Conservation (phyloP, 768 basidiomycete genomes). For the Boletus speciosus region DNA sequence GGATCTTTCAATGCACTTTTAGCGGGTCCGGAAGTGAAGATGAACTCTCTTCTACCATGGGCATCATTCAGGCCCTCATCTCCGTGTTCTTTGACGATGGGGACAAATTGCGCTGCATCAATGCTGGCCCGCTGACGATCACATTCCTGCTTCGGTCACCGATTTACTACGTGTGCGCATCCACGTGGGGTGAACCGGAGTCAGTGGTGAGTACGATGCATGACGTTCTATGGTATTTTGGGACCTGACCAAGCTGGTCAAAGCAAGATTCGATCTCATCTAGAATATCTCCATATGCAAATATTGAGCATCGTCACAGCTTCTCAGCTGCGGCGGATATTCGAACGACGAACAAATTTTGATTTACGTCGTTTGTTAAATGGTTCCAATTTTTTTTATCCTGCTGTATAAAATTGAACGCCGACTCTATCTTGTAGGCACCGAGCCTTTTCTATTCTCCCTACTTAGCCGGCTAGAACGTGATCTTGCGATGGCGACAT, state of each 20-base stretch:
- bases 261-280: constrained; percentile 87
- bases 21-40: constrained; percentile 56
- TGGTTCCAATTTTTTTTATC: constrained; percentile 37
- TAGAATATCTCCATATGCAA: constrained; percentile 94
- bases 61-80: constrained; percentile 91
- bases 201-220: constrained; percentile 66
- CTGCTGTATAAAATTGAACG: neutral
- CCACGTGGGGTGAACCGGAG: constrained; percentile 95
- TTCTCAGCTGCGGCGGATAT: constrained; percentile 78
- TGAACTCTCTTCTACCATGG: constrained; percentile 74
- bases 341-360: constrained; percentile 87
- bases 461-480: constrained; percentile 67
- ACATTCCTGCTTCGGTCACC: constrained; percentile 85
- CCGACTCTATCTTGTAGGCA: constrained; percentile 46
- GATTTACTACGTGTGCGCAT: constrained; percentile 87
- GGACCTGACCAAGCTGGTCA: constrained; percentile 37
- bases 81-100: constrained; percentile 93
- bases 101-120: constrained; percentile 82
- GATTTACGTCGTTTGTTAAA: constrained; percentile 75
- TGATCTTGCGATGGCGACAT: constrained; percentile 79
- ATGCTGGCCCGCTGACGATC: constrained; percentile 77
- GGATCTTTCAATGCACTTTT: neutral
- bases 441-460: constrained; percentile 76
- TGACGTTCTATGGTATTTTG: neutral
- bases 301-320: constrained; percentile 88